These are phyloP conservation scores for Orbilia quercus DNA, from an alignment of 2,329 filamentous ascomycete species.

Conservation along the genomic window DNA sequence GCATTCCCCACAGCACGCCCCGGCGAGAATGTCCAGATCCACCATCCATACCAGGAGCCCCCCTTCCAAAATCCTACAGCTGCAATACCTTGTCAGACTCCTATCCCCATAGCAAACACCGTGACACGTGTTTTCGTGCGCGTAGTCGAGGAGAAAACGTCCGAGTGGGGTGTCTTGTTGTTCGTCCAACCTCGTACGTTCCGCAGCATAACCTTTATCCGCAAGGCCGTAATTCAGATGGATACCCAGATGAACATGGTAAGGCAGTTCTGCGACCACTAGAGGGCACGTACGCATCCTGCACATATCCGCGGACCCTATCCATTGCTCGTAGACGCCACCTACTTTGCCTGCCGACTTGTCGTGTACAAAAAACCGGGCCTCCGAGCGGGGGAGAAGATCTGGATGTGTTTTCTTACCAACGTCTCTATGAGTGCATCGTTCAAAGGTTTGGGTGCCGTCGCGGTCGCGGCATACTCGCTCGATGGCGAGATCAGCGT, in stretches of 20 bases:
- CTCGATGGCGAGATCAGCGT: conserved; percentile 15
- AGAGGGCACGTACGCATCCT: conserved; percentile 12
- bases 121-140: conserved; percentile 20
- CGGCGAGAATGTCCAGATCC: conserved; percentile 21
- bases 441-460: conserved; percentile 23
- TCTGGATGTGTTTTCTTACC: conserved; percentile 25
- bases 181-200: conserved; percentile 24
- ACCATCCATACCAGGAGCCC: conserved; percentile 16
- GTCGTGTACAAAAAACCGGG: conserved; percentile 25
- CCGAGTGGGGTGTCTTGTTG: conserved; percentile 26
- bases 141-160: conserved; percentile 12
- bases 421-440: conserved; percentile 23
- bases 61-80: conserved; percentile 18
- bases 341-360: conserved; percentile 25
- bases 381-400: conserved; percentile 28
- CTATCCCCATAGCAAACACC: conserved; percentile 20
- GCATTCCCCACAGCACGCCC: conserved; percentile 17
- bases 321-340: conserved; percentile 24
- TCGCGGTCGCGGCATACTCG: conserved; percentile 17
- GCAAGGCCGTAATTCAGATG: conserved; percentile 20
- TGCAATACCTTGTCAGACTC: conserved; percentile 13
- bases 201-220: conserved; percentile 31
- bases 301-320: conserved; percentile 22
- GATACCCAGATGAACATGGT: conserved; percentile 16
- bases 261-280: conserved; percentile 20